These are phyloP conservation scores for Heracleum sosnowskyi DNA, from an alignment of 129 eudicot species.

Conservation along the genomic window DNA sequence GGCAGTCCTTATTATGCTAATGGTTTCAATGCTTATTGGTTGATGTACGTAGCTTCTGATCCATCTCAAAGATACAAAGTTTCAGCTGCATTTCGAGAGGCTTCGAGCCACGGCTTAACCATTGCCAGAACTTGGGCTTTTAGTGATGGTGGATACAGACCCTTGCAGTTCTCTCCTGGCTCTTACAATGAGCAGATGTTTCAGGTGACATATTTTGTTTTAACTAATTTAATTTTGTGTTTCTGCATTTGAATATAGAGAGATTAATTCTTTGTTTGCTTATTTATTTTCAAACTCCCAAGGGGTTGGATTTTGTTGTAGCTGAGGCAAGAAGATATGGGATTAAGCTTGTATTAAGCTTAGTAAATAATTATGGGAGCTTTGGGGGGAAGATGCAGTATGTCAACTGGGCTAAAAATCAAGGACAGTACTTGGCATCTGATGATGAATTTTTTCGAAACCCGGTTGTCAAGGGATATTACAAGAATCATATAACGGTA, in stretches of 20 bases:
- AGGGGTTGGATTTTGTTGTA: conserved; percentile 96
- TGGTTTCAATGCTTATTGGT: conserved; percentile 93
- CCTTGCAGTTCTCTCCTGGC: conserved; percentile 72
- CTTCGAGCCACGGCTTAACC: conserved; percentile 69
- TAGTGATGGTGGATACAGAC: conserved; percentile 71
- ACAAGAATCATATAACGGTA: conserved; percentile 86
- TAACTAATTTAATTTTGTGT: neutral
- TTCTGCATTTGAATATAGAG: neutral
- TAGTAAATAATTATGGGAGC: conserved; percentile 80
- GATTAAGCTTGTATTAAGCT: conserved; percentile 71
- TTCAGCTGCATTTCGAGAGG: conserved; percentile 55
- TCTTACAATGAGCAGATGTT: conserved; percentile 79
- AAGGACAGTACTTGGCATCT: conserved; percentile 68
- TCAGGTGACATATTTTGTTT: conserved; percentile 31
- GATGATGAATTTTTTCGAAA: conserved; percentile 88
- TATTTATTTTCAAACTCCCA: conserved; percentile 15
- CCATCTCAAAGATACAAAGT: conserved; percentile 79
- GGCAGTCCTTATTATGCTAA: conserved; percentile 87
- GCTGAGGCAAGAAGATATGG: conserved; percentile 95
- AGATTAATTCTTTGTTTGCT: conserved; percentile 11
- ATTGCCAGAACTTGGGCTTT: conserved; percentile 97
- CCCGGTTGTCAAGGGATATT: conserved; percentile 67
- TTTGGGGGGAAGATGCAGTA: conserved; percentile 95
- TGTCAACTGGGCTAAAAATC: conserved; percentile 91
- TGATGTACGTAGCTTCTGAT: conserved; percentile 76